These are phyloP conservation scores for Trichophyton verrucosum DNA, from an alignment of 2,329 filamentous ascomycete species.

Conservation along the genomic window DNA sequence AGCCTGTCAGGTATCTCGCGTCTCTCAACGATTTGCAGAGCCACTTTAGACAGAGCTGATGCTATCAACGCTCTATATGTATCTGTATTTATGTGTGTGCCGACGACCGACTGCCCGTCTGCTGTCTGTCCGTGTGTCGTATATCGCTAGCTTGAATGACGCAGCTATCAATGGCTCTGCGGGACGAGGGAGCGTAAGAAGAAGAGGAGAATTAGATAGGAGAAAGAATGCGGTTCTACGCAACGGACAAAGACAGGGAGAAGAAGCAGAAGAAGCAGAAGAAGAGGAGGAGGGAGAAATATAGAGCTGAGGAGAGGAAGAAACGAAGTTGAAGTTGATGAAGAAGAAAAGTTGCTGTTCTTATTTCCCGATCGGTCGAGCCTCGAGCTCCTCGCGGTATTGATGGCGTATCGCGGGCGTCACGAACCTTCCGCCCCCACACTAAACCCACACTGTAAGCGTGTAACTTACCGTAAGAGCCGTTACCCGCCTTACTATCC, in stretches of 20 bases:
- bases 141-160: neutral
- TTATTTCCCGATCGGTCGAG: neutral
- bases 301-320: slow-evolving; percentile 8
- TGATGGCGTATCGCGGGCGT: neutral
- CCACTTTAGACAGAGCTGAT: neutral
- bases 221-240: slow-evolving; percentile 3
- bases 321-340: slow-evolving; percentile 6
- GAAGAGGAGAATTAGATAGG: slow-evolving; percentile 3
- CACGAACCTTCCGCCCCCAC: neutral
- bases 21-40: neutral
- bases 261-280: slow-evolving; percentile 5
- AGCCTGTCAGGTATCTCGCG: neutral
- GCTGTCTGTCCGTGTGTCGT: neutral
- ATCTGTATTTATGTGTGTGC: too few species aligned
- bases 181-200: slow-evolving; percentile 8
- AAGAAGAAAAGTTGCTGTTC: slow-evolving; percentile 6
- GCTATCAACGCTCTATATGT: neutral
- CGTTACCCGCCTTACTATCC: neutral
- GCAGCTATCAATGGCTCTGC: neutral
- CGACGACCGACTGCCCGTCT: too few species aligned
- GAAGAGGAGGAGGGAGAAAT: neutral
- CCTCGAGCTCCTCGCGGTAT: neutral
- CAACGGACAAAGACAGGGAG: neutral
- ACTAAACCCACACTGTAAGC: neutral
- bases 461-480: neutral